Percentiles rank a stretch among this genome's conserved stretches.
Conservation (phyloP, 345 rosid species). For the Aquilaria malaccensis region DNA sequence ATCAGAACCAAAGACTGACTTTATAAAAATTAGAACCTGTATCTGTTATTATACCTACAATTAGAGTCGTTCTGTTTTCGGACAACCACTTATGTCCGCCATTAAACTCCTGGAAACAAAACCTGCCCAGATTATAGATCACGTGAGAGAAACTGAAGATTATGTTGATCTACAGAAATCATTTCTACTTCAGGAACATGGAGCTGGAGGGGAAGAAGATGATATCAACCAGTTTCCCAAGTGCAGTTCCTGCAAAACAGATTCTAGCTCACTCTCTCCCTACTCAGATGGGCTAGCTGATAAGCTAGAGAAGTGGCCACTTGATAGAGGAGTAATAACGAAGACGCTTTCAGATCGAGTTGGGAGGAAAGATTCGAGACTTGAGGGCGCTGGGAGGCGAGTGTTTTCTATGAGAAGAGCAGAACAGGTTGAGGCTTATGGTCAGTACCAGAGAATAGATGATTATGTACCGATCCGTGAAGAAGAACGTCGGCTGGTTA, state of each 20-base stretch:
- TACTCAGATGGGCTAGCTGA: not conserved
- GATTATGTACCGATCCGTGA: not conserved
- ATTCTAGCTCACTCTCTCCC: not conserved
- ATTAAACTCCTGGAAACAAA: conserved; percentile 1
- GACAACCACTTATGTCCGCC: conserved; percentile 1
- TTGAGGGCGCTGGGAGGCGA: conserved; percentile 9
- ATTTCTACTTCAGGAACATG: conserved; percentile 10
- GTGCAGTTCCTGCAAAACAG: not conserved
- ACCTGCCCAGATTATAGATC: not conserved
- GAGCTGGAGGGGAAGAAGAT: not conserved
- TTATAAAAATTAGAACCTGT: not conserved
- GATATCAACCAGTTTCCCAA: not conserved
- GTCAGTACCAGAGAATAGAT: conserved; percentile 8
- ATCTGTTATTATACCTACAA: not conserved
- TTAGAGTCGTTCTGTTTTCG: not conserved
- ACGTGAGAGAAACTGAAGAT: not conserved
- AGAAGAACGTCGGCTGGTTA: not conserved
- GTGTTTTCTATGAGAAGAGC: conserved; percentile 10
- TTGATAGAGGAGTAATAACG: conserved; percentile 2
- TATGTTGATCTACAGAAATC: conserved; percentile 6
- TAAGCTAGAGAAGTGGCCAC: not conserved
- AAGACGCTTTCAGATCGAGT: conserved; percentile 10
- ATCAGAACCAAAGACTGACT: not conserved
- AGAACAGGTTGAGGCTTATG: not conserved
- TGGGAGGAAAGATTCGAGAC: not conserved